Percentiles rank a stretch among this genome's conserved stretches.
These are phyloP conservation scores for Geosmithia putterillii DNA, from an alignment of 2,329 filamentous ascomycete genomes.

Conservation along the genomic window DNA sequence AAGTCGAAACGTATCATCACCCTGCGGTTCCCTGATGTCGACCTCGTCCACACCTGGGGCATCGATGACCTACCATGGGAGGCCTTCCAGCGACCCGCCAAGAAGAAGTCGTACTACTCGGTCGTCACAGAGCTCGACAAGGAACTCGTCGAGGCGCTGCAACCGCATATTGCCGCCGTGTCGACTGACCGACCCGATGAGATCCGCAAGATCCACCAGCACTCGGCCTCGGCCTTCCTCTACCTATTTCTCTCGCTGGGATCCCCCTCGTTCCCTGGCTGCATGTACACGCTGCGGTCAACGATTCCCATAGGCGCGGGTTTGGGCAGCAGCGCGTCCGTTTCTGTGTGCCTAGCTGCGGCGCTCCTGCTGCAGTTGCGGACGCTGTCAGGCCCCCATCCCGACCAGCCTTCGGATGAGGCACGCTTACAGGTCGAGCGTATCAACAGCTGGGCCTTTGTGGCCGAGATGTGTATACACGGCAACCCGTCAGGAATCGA, in stretches of 20 bases:
- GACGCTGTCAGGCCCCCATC: constrained; percentile 79
- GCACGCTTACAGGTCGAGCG: constrained; percentile 83
- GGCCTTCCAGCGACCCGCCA: constrained; percentile 63
- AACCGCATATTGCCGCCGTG: constrained; percentile 64
- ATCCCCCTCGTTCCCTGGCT: constrained; percentile 64
- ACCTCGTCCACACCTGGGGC: constrained; percentile 83
- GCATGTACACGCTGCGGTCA: constrained; percentile 81
- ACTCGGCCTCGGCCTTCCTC: constrained; percentile 74
- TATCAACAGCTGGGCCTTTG: constrained; percentile 97
- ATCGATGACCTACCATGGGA: constrained; percentile 87
- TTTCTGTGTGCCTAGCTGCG: constrained; percentile 76
- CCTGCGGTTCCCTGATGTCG: constrained; percentile 82
- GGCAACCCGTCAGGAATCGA: constrained; percentile 94
- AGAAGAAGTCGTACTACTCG: constrained; percentile 94
- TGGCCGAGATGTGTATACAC: constrained; percentile 93
- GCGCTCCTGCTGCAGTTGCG: constrained; percentile 81
- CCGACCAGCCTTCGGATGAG: constrained; percentile 79
- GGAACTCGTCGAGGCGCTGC: constrained; percentile 68
- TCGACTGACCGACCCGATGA: constrained; percentile 55
- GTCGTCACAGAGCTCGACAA: constrained; percentile 72
- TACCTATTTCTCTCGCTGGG: constrained; percentile 88
- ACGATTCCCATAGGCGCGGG: constrained; percentile 90
- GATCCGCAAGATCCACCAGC: constrained; percentile 71
- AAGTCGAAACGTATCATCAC: constrained; percentile 84
- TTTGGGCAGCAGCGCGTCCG: constrained; percentile 86